Conservation (phyloP, 306 rosid genomes). For the Vigna reflexopilosa region DNA sequence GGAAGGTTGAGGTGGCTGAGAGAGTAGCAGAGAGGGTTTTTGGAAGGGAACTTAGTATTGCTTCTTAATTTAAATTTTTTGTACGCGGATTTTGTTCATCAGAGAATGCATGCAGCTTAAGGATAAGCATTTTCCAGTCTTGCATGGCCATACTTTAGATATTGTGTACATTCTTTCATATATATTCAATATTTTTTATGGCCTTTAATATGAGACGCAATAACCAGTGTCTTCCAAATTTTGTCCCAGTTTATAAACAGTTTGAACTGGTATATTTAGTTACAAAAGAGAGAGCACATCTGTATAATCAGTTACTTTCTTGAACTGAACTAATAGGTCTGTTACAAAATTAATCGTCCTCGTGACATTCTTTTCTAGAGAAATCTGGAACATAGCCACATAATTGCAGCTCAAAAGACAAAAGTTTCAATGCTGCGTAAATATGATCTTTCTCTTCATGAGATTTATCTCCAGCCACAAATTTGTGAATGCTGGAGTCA, state of each 20-base stretch:
- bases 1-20: slow-evolving; percentile 69
- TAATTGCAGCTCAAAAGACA: slow-evolving; percentile 66
- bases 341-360: slow-evolving; percentile 46
- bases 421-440: slow-evolving; percentile 57
- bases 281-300: background rate
- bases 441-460: slow-evolving; percentile 59
- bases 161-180: background rate
- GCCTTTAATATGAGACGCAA: background rate
- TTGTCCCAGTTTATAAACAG: background rate
- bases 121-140: background rate
- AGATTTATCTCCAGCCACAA: slow-evolving; percentile 76
- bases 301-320: slow-evolving; percentile 23
- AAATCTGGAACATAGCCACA: slow-evolving; percentile 68
- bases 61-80: slow-evolving; percentile 29
- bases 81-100: background rate
- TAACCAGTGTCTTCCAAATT: background rate
- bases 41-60: slow-evolving; percentile 41
- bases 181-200: background rate
- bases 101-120: background rate
- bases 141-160: background rate
- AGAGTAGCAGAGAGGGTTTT: slow-evolving; percentile 54
- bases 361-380: slow-evolving; percentile 47
- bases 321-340: slow-evolving; percentile 16
- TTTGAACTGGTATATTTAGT: background rate
- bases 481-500: slow-evolving; percentile 73